Conservation (phyloP, 352 stramenopile species). For the Phytophthora ohioensis region DNA sequence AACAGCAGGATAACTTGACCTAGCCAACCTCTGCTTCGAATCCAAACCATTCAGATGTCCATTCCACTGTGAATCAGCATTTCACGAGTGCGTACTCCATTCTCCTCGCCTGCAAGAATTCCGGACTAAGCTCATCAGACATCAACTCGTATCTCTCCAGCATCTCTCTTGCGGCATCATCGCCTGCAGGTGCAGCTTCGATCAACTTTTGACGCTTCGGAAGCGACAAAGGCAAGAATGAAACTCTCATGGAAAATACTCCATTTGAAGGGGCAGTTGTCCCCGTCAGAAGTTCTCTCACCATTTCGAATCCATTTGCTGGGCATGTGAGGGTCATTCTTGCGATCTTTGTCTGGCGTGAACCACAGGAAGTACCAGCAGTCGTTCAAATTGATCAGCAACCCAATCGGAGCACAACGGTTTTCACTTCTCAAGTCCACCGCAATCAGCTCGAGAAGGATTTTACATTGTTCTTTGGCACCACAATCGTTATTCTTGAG, state of each 20-base stretch:
- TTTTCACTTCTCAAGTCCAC: slow-evolving; percentile 31
- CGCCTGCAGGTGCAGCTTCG: not conserved
- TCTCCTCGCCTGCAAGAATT: not conserved
- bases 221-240: not conserved
- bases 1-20: no score
- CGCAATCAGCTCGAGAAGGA: slow-evolving; percentile 8
- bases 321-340: slow-evolving; percentile 24
- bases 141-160: slow-evolving; percentile 1
- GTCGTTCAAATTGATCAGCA: slow-evolving; percentile 33
- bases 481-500: slow-evolving; percentile 1
- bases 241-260: not conserved
- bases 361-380: slow-evolving; percentile 38
- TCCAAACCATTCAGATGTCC: no score
- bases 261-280: slow-evolving; percentile 1
- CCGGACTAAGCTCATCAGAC: not conserved
- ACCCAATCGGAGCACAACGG: slow-evolving; percentile 30
- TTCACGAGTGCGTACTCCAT: no score
- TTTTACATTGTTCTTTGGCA: slow-evolving; percentile 1
- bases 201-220: not conserved
- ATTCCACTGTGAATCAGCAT: no score
- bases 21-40: no score
- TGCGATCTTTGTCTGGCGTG: slow-evolving; percentile 22
- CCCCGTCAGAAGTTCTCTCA: slow-evolving; percentile 25
- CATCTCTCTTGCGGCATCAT: not conserved
- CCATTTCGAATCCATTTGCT: slow-evolving; percentile 26